Evolutionary conservation across 176 grass and related monocot genomes (phyloP).

Genomic region (Juncus effusus): DNA sequence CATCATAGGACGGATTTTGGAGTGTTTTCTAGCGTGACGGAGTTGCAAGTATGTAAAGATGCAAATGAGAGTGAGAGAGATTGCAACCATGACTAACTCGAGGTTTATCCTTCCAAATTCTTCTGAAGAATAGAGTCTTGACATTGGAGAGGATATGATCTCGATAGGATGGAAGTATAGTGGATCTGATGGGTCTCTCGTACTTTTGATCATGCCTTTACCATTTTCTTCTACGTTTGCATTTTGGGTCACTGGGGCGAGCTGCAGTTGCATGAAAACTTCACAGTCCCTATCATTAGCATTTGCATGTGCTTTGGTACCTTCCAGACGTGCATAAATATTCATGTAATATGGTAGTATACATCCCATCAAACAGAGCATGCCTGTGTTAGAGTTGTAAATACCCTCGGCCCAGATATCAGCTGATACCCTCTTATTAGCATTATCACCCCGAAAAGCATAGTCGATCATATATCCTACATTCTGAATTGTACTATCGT

Average conservation of each 20-base stretch:
- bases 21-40: slow-evolving; percentile 55
- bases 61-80: slow-evolving; percentile 70
- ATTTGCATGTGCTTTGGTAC: background rate
- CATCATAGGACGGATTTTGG: slow-evolving; percentile 50
- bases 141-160: slow-evolving; percentile 41
- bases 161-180: too few relatives aligned
- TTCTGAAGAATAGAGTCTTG: slow-evolving; percentile 30
- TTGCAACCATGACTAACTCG: slow-evolving; percentile 72
- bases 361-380: slow-evolving; percentile 70
- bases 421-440: background rate
- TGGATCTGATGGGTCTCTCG: too few relatives aligned
- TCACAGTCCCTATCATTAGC: slow-evolving; percentile 38
- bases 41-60: slow-evolving; percentile 63
- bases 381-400: slow-evolving; percentile 53
- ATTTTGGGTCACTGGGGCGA: slow-evolving; percentile 48
- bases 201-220: too few relatives aligned
- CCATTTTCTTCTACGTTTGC: too few relatives aligned
- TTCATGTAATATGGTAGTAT: slow-evolving; percentile 1
- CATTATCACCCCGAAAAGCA: slow-evolving; percentile 24
- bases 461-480: slow-evolving; percentile 70
- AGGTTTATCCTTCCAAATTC: slow-evolving; percentile 73
- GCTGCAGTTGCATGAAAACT: slow-evolving; percentile 52
- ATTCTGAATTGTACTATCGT: slow-evolving; percentile 22
- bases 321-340: background rate
- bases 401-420: slow-evolving; percentile 66